Conservation (phyloP, 1,284 basidiomycete species). For the Agroathelia rolfsii region DNA sequence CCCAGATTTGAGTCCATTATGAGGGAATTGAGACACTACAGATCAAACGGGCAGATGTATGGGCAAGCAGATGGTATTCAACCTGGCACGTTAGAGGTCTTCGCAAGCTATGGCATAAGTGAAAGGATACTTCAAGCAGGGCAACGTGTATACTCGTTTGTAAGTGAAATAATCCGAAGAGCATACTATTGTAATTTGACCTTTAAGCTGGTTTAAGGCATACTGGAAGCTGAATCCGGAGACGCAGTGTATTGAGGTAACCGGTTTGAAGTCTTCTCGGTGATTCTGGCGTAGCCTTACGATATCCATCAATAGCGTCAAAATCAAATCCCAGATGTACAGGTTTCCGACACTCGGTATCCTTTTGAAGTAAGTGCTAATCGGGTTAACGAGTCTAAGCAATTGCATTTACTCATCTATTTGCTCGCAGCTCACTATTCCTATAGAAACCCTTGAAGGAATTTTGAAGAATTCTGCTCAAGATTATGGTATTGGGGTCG, state of each 20-base stretch:
- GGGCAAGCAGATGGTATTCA: constrained; percentile 4
- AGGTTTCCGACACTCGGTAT: not conserved
- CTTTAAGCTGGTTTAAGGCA: constrained; percentile 1
- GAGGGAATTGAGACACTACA: too few relatives aligned
- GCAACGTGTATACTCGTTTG: constrained; percentile 3
- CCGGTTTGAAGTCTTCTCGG: not conserved
- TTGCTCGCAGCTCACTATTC: constrained; percentile 2
- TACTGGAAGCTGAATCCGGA: constrained; percentile 1
- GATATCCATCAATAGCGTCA: not conserved
- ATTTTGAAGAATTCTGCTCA: constrained; percentile 4
- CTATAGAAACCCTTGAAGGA: constrained; percentile 5
- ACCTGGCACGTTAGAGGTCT: constrained; percentile 5
- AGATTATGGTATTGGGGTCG: constrained; percentile 1
- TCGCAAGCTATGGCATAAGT: constrained; percentile 18
- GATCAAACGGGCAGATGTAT: too few relatives aligned
- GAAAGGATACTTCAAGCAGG: constrained; percentile 5
- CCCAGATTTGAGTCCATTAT: too few relatives aligned
- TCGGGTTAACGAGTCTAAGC: too few relatives aligned
- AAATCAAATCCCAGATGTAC: not conserved
- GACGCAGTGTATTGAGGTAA: constrained; percentile 2
- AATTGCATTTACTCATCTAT: constrained; percentile 1
- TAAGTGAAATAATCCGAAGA: too few relatives aligned
- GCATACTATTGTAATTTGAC: not conserved
- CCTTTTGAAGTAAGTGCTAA: constrained; percentile 1
- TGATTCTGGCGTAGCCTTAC: too few relatives aligned